A percentile compares a stretch with the other conserved stretches of the same genome.
Evolutionary conservation across 192 early-diverging fungal species (phyloP).

Genomic region (Chytriomyces confervae): DNA sequence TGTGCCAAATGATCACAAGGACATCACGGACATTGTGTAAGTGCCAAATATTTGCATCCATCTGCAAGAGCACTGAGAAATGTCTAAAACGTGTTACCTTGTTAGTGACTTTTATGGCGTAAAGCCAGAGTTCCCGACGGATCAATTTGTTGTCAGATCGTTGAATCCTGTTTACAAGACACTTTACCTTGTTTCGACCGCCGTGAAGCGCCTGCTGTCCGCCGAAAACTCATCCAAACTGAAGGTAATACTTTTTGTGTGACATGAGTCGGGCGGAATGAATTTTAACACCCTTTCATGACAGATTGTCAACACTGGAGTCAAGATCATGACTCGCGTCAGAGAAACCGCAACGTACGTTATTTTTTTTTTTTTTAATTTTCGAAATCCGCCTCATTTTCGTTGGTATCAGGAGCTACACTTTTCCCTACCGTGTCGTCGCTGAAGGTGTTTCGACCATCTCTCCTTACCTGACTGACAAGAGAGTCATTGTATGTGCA

Average conservation of each 20-base stretch:
- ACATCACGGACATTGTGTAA: conserved; percentile 66
- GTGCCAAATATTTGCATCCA: background rate
- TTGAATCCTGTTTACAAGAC: conserved; percentile 67
- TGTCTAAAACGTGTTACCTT: background rate
- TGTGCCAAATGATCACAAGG: conserved; percentile 62
- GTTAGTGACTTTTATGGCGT: conserved; percentile 76
- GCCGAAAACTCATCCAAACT: conserved; percentile 56
- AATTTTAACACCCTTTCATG: background rate
- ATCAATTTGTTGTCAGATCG: conserved; percentile 90
- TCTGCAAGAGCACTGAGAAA: background rate
- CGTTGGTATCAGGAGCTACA: conserved; percentile 7
- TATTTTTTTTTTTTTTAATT: background rate
- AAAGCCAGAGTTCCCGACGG: conserved; percentile 70
- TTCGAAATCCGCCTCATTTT: background rate
- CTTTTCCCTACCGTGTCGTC: conserved; percentile 49
- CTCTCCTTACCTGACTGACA: conserved; percentile 39
- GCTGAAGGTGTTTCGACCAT: conserved; percentile 54
- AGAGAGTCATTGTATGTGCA: conserved; percentile 23
- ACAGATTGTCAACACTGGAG: conserved; percentile 91
- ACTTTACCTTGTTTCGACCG: conserved; percentile 85
- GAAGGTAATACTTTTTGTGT: conserved; percentile 37
- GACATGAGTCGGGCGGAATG: background rate
- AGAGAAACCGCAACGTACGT: conserved; percentile 5
- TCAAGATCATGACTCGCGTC: conserved; percentile 79
- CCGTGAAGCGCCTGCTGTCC: conserved; percentile 75